These are phyloP conservation scores for Xylariaceae sp. DNA, from an alignment of 2,329 filamentous ascomycete genomes.

Conservation along the genomic window DNA sequence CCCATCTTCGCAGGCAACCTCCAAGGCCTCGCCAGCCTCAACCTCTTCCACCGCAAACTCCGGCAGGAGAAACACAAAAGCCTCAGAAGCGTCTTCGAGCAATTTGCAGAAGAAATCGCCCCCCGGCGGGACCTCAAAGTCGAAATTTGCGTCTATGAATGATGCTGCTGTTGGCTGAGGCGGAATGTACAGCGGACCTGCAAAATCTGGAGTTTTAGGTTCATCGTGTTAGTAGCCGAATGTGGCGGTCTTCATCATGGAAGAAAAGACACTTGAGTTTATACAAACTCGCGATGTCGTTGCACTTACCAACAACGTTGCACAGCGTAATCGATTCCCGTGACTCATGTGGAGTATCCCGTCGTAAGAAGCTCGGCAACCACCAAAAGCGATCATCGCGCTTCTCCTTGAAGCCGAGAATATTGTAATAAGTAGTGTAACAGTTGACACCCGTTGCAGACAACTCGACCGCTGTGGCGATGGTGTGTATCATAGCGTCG, in stretches of 20 bases:
- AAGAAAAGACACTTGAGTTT: background rate
- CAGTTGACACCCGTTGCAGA: slow-evolving; percentile 1
- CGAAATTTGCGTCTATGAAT: background rate
- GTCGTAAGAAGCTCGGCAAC: background rate
- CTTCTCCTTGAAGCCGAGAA: background rate
- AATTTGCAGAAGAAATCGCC: background rate
- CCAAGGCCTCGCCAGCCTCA: background rate
- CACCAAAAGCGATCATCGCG: background rate
- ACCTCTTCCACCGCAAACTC: background rate
- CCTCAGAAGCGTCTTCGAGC: background rate
- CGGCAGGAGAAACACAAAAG: background rate
- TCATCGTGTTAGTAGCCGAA: background rate
- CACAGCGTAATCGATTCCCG: background rate
- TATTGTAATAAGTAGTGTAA: background rate
- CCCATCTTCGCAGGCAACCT: background rate
- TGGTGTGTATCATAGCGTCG: slow-evolving; percentile 2
- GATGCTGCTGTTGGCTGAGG: background rate
- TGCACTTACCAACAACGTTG: background rate
- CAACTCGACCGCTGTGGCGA: background rate
- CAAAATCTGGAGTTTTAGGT: background rate
- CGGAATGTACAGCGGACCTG: background rate
- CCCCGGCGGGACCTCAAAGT: background rate
- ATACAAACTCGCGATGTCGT: too few relatives aligned
- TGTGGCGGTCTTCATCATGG: background rate
- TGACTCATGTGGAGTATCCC: background rate